Evolutionary conservation across 73 alveolate genomes (phyloP).

Genomic region (Effrenium voratum): DNA sequence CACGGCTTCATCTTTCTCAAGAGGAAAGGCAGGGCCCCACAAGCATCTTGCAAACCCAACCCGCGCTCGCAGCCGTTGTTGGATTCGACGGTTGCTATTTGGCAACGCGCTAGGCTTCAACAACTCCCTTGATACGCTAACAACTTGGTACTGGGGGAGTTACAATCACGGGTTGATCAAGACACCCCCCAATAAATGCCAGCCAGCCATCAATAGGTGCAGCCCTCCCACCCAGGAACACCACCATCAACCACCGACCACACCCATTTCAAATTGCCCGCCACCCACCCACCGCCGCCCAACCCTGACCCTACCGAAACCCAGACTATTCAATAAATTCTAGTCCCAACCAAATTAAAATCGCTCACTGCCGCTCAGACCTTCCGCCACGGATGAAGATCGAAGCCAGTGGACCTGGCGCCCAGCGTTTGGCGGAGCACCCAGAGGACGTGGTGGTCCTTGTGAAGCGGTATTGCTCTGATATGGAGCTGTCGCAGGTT

Average conservation of each 20-base stretch:
- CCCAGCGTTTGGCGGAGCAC: neutral
- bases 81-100: too few species aligned
- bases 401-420: constrained; percentile 12
- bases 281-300: neutral
- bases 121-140: too few species aligned
- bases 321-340: too few species aligned
- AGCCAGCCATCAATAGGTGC: neutral
- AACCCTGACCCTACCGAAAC: neutral
- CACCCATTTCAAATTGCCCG: neutral
- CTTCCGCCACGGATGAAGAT: constrained; percentile 28
- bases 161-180: too few species aligned
- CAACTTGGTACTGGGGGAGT: too few species aligned
- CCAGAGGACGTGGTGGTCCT: constrained; percentile 30
- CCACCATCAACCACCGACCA: neutral
- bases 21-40: constrained; percentile 5
- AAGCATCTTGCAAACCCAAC: too few species aligned
- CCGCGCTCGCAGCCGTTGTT: too few species aligned
- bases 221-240: neutral
- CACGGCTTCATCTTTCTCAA: constrained; percentile 3
- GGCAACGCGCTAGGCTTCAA: too few species aligned
- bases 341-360: too few species aligned
- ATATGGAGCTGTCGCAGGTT: neutral
- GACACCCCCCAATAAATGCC: too few species aligned
- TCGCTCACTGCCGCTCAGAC: neutral
- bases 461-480: constrained; percentile 4